These are phyloP conservation scores for Zopfia rhizophila DNA, from an alignment of 2,329 filamentous ascomycete species.

Conservation along the genomic window DNA sequence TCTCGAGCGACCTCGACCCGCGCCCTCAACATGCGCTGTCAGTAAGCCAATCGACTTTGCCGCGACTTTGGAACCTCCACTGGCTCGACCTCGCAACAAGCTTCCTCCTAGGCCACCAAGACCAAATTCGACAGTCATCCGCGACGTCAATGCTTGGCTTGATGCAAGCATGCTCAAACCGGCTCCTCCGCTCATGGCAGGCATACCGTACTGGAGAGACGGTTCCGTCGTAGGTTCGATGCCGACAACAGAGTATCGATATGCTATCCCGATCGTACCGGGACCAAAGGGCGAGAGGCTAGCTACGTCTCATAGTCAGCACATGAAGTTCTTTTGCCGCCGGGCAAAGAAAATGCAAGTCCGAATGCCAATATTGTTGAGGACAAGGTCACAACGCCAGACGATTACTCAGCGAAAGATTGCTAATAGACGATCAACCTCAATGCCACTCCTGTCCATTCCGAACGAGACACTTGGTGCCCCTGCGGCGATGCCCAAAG, in stretches of 20 bases:
- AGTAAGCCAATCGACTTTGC: slow-evolving; percentile 7
- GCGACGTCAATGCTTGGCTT: slow-evolving; percentile 46
- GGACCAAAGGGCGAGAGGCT: slow-evolving; percentile 19
- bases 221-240: slow-evolving; percentile 17
- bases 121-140: slow-evolving; percentile 36
- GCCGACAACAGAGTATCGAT: slow-evolving; percentile 31
- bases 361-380: slow-evolving; percentile 40
- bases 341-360: slow-evolving; percentile 42
- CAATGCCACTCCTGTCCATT: slow-evolving; percentile 34
- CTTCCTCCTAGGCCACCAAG: slow-evolving; percentile 35
- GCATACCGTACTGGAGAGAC: slow-evolving; percentile 46
- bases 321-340: slow-evolving; percentile 36
- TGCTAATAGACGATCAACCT: slow-evolving; percentile 34
- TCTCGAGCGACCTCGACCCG: slow-evolving; percentile 37
- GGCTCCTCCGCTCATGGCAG: slow-evolving; percentile 43
- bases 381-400: slow-evolving; percentile 27
- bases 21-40: slow-evolving; percentile 26
- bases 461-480: slow-evolving; percentile 18
- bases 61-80: slow-evolving; percentile 18
- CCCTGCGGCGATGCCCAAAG: neutral
- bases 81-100: slow-evolving; percentile 18
- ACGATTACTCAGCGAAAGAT: slow-evolving; percentile 21
- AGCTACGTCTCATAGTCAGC: slow-evolving; percentile 30
- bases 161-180: slow-evolving; percentile 40
- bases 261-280: slow-evolving; percentile 39